Evolutionary conservation across 169 alveolate genomes (phyloP).

Genomic region (Neospora caninum): DNA sequence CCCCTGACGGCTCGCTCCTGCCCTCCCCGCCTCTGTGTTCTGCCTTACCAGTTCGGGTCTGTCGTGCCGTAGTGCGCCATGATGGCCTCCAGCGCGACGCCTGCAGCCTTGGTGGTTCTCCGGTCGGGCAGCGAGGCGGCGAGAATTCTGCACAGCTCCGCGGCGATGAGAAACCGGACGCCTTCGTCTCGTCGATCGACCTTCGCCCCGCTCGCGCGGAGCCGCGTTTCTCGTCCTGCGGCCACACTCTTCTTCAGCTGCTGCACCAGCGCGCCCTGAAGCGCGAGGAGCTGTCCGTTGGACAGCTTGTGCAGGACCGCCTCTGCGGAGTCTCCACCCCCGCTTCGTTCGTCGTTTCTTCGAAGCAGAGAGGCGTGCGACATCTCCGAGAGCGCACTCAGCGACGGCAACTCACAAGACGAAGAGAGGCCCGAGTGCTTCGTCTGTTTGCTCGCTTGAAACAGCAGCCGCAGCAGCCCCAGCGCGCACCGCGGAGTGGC

Average conservation of each 20-base stretch:
- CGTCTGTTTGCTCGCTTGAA: constrained; percentile 23
- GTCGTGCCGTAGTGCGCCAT: constrained; percentile 44
- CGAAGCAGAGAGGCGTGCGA: not conserved
- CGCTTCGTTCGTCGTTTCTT: not conserved
- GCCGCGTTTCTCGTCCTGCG: not conserved
- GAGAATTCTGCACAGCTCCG: constrained; percentile 28
- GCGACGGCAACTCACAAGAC: not conserved
- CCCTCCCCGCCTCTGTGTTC: no score
- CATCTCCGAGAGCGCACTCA: not conserved
- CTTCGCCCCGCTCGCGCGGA: not conserved
- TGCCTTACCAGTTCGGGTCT: constrained; percentile 34
- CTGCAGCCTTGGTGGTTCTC: not conserved
- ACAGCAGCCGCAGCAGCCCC: constrained; percentile 47
- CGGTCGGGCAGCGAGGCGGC: constrained; percentile 20
- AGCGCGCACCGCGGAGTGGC: constrained; percentile 48
- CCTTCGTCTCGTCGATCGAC: not conserved
- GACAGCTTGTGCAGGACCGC: constrained; percentile 24
- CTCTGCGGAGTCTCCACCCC: not conserved
- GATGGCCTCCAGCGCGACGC: constrained; percentile 1
- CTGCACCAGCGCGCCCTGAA: constrained; percentile 21
- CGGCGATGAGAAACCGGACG: not conserved
- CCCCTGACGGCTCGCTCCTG: no score
- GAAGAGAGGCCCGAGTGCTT: not conserved
- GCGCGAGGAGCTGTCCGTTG: constrained; percentile 38
- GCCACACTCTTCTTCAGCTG: not conserved